Base-by-base conservation (phyloP, 2,329 filamentous ascomycete species). In the Colletotrichum sp. region DNA sequence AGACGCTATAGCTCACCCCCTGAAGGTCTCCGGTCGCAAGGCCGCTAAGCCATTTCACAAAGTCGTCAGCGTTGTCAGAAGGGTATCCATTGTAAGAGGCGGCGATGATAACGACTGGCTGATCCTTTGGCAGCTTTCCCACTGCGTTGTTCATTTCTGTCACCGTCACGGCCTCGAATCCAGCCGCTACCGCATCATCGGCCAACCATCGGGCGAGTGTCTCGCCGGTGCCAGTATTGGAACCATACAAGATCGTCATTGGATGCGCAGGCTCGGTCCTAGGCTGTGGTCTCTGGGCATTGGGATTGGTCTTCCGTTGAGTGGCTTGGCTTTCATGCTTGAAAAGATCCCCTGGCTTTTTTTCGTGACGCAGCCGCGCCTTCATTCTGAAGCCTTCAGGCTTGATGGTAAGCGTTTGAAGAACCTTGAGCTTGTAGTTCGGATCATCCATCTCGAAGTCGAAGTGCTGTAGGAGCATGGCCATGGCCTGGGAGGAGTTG, bases 41-140 rank as follows among this genome's bases (percentile, higher is more conserved):
- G 15, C 80, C 85, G 78, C 92, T 87, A 8, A 95, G 82, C 94
- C 94, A 96, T 21, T 88, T 85, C 28, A 93, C 89, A 79, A 96
- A 96, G 65, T 91, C 88, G 0, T 86, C 88, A 0, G 94, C 94
- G 77, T 96, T 95, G 76, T 95, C 93, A 0, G 94, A 91, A 0
- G 94, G 93, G 71, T 94, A 89, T 1, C 94, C 94, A 80, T 96
- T 94, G 79, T 96, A 96, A 2, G 92, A 93, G 1, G 94, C 90
- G 0, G 92, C 92, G 77, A 96, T 88, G 65, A 96, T 88, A 28
- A 95, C 85, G 0, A 94, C 88, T 0, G 94, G 93, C 8, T 89
- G 87, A 30, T 90, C 87, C 66, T 87, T 91, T 0, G 92, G 90
- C 1, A 96, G 81, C 4, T 89, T 88, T 64, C 91, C 89, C 21